Percentiles rank a stretch among this genome's conserved stretches.
phyloP scores from a whole-genome alignment of 73 alveolate species.

The Symbiodinium pilosum region DNA sequence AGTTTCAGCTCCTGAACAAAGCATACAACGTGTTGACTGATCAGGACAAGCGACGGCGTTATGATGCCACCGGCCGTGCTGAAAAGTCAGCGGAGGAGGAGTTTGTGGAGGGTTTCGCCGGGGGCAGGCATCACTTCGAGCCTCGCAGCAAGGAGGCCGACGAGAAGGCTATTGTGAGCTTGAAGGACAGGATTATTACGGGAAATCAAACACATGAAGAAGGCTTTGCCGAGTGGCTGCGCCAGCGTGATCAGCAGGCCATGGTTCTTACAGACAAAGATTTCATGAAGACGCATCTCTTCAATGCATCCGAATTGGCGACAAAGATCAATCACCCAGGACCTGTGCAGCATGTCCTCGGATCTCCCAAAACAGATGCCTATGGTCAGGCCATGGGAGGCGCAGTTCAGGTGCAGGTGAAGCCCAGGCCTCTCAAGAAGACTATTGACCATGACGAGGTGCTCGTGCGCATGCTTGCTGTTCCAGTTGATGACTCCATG shows the following conservation, averaged over 20 bases:
- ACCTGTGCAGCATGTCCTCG: conserved; percentile 85
- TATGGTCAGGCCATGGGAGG: conserved; percentile 87
- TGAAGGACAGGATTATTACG: conserved; percentile 88
- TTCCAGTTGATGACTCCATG: conserved; percentile 87
- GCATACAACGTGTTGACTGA: conserved; percentile 93
- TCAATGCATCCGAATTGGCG: conserved; percentile 90
- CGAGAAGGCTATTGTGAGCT: conserved; percentile 84
- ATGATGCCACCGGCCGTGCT: conserved; percentile 85
- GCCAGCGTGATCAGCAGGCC: conserved; percentile 82
- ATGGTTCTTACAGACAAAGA: conserved; percentile 93
- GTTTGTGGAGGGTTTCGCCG: conserved; percentile 90
- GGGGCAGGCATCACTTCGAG: conserved; percentile 88
- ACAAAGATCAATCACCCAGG: conserved; percentile 76
- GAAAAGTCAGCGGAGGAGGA: conserved; percentile 93
- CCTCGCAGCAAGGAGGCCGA: conserved; percentile 85
- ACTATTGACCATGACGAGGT: conserved; percentile 86
- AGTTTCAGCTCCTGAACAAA: conserved; percentile 91
- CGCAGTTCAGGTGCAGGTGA: conserved; percentile 94
- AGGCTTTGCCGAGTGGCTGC: conserved; percentile 92
- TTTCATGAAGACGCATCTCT: conserved; percentile 91
- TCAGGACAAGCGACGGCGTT: conserved; percentile 78
- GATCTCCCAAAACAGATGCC: conserved; percentile 93
- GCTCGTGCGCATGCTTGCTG: conserved; percentile 84
- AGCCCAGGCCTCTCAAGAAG: conserved; percentile 89
- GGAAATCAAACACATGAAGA: conserved; percentile 81